phyloP scores from a whole-genome alignment of 306 rosid species.

The Aeschynomene evenia region DNA sequence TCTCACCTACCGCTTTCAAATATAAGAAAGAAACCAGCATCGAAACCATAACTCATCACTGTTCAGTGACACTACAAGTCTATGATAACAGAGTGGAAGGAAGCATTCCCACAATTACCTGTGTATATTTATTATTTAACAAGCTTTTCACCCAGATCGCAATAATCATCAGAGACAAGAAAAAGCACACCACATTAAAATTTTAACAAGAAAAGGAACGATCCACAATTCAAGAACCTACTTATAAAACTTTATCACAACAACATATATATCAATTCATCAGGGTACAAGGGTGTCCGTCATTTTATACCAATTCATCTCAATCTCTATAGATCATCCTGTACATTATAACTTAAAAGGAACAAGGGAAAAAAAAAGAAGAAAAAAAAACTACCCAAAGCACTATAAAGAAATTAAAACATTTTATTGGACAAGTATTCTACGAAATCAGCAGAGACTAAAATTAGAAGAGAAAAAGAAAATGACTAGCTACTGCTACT shows the following conservation, averaged over 20 bases:
- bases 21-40: neutral
- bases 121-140: neutral
- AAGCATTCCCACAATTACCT: neutral
- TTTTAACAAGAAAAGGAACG: neutral
- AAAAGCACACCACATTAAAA: neutral
- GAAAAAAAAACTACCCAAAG: neutral
- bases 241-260: slow-evolving; percentile 1
- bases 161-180: neutral
- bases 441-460: slow-evolving; percentile 21
- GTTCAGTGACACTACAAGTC: neutral
- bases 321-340: slow-evolving; percentile 14
- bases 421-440: slow-evolving; percentile 37
- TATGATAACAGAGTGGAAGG: neutral
- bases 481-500: slow-evolving; percentile 7
- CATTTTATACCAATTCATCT: slow-evolving; percentile 9
- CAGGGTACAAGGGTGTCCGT: neutral
- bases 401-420: slow-evolving; percentile 25
- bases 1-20: neutral
- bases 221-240: neutral
- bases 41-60: neutral
- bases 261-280: neutral
- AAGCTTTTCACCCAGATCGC: neutral
- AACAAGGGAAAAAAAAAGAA: neutral
- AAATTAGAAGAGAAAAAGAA: neutral
- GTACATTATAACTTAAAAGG: slow-evolving; percentile 17